These are phyloP conservation scores for Pseudozyma hubeiensis DNA, from an alignment of 1,284 basidiomycete genomes.

Conservation along the genomic window DNA sequence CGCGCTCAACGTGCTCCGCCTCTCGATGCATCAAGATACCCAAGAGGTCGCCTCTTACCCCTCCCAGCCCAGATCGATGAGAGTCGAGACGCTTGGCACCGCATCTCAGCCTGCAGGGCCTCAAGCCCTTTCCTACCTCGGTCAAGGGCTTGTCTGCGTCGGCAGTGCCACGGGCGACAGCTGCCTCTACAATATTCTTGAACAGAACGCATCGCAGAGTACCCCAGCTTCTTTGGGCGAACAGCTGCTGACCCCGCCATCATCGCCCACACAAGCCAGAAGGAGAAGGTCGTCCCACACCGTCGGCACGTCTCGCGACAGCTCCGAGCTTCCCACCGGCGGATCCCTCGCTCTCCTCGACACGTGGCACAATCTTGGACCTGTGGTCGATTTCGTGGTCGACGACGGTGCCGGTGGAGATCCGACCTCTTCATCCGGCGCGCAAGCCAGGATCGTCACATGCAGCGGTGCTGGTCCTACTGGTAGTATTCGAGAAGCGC, in stretches of 20 bases:
- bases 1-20: constrained; percentile 35
- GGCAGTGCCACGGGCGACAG: constrained; percentile 60
- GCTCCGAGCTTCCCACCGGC: constrained; percentile 13
- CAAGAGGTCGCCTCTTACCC: background rate
- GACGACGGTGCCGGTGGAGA: constrained; percentile 76
- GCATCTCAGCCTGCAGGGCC: constrained; percentile 51
- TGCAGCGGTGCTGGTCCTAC: constrained; percentile 86
- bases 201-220: constrained; percentile 12
- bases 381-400: constrained; percentile 85
- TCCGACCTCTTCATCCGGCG: constrained; percentile 22
- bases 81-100: constrained; percentile 38
- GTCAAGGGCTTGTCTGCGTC: constrained; percentile 57
- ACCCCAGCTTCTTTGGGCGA: background rate
- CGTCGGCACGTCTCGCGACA: constrained; percentile 2
- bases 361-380: constrained; percentile 74
- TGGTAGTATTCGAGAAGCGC: constrained; percentile 83
- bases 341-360: constrained; percentile 27
- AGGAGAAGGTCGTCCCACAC: constrained; percentile 21
- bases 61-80: constrained; percentile 26
- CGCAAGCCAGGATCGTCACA: constrained; percentile 82
- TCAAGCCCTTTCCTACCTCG: constrained; percentile 52
- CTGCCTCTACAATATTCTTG: constrained; percentile 41
- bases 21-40: constrained; percentile 25
- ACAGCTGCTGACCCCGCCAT: constrained; percentile 43
- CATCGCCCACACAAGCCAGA: constrained; percentile 37